Base-by-base conservation (phyloP, 108 stramenopile species). In the Cyclotella sp. region DNA sequence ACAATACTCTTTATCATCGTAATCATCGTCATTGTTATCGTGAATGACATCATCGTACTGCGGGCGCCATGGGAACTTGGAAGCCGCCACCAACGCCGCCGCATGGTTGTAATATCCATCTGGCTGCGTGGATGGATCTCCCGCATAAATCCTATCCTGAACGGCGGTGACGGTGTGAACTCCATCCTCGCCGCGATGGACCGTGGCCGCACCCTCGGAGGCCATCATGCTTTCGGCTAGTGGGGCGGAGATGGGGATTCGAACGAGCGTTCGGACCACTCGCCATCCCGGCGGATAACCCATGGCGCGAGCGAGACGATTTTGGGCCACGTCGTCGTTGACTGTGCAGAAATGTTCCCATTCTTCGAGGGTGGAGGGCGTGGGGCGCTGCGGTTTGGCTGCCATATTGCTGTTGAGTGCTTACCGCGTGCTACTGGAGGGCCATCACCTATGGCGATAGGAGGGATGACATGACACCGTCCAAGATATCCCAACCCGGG, bases 281-380 rank as follows among this genome's bases (percentile, higher is more conserved):
- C 89, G 66, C 94, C 94, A 95, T 49, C 85, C 81, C 34, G 77
- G 79, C 13, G 94, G 94, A 76, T 95, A 95, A 30, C 94, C 94
- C 75, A 95, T 75, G 45, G 94, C 91, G 12, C 84, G 87, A 7
- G 94, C 94, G 16, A 95, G 72, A 12, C 83, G 79, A 21, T 70
- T 53, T 47, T 84, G 79, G 39, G 83, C 79, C 42, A 47, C 70
- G 69, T 76, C 76, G 44, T 84, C 79, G 66, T 77, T 74, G 72
- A 77, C 54, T 43, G 82, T 83, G 72, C 68, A 62, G 62, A 77
- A 83, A 24, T 72, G 70, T 47, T 77, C 68, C 82, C 82, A 83
- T 57, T 73, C 75, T n/a, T 75, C 73, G 43, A 83, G 70, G 57
- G 82, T 77, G 60, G 82, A 73, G 18, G 82, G 82, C 28, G 82